These are phyloP conservation scores for Ophiosphaerella herpotricha DNA, from an alignment of 2,329 filamentous ascomycete genomes.

Conservation along the genomic window DNA sequence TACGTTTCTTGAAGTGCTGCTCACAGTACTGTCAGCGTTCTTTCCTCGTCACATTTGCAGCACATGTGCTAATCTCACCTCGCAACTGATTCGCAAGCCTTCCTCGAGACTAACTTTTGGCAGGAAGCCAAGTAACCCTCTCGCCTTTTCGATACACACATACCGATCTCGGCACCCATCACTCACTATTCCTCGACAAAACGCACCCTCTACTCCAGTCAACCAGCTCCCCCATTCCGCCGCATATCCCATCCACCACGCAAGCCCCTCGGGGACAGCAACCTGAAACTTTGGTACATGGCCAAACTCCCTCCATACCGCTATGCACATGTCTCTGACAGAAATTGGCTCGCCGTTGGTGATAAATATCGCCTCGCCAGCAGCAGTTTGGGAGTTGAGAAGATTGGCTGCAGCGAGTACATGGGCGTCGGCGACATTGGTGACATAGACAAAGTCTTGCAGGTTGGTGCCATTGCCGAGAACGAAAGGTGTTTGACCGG, in stretches of 20 bases:
- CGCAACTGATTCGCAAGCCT: slow-evolving; percentile 3
- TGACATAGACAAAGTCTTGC: slow-evolving; percentile 72
- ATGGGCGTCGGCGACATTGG: slow-evolving; percentile 77
- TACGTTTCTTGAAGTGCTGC: background rate
- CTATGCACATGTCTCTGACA: slow-evolving; percentile 86
- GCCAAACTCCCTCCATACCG: slow-evolving; percentile 70
- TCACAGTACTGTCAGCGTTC: background rate
- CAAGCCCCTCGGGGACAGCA: slow-evolving; percentile 54
- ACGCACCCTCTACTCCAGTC: slow-evolving; percentile 50
- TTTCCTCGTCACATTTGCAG: background rate
- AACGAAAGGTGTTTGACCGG: slow-evolving; percentile 74
- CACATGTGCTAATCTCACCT: background rate
- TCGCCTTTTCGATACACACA: slow-evolving; percentile 33
- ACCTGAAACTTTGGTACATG: slow-evolving; percentile 57
- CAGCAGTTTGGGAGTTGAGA: slow-evolving; percentile 62
- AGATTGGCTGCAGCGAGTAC: slow-evolving; percentile 78
- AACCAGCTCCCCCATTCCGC: slow-evolving; percentile 55
- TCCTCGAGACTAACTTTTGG: slow-evolving; percentile 1
- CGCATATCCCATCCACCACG: slow-evolving; percentile 53
- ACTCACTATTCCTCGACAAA: slow-evolving; percentile 60
- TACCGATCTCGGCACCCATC: slow-evolving; percentile 61
- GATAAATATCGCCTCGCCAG: slow-evolving; percentile 85
- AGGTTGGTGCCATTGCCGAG: slow-evolving; percentile 75
- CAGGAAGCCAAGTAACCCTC: slow-evolving; percentile 3
- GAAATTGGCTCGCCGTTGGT: slow-evolving; percentile 88